Percentiles rank a stretch among this genome's conserved stretches.
phyloP scores from a whole-genome alignment of 1,139 yeast species.

The Yamadazyma sp. region DNA sequence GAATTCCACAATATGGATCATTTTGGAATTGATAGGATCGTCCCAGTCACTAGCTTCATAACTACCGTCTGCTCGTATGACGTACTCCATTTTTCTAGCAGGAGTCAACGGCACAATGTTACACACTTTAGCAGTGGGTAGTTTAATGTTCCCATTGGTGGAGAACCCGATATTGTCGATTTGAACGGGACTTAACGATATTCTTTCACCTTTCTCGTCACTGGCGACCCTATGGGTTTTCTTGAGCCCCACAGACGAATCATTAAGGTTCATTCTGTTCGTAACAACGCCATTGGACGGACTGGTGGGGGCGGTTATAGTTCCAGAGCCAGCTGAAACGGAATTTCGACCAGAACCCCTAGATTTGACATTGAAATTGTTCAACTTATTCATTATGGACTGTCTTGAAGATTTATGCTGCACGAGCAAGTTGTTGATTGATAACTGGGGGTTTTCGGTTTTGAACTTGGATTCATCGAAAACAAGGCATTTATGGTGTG shows the following conservation, averaged over 20 bases:
- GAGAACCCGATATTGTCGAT: slow-evolving; percentile 42
- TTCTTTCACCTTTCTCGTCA: slow-evolving; percentile 8
- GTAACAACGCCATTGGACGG: slow-evolving; percentile 16
- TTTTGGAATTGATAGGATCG: slow-evolving; percentile 8
- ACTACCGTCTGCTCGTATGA: slow-evolving; percentile 15
- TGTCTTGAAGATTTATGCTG: slow-evolving; percentile 44
- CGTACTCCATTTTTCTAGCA: slow-evolving; percentile 56
- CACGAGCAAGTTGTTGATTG: slow-evolving; percentile 37
- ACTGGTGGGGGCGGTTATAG: slow-evolving; percentile 12
- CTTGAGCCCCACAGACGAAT: slow-evolving; percentile 43
- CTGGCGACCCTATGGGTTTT: slow-evolving; percentile 13
- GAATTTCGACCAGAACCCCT: slow-evolving; percentile 2
- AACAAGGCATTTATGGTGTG: slow-evolving; percentile 37
- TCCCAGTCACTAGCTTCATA: slow-evolving; percentile 7
- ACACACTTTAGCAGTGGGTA: slow-evolving; percentile 48
- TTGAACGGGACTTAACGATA: slow-evolving; percentile 24
- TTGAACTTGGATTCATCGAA: slow-evolving; percentile 28
- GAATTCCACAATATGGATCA: slow-evolving; percentile 13
- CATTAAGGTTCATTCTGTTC: slow-evolving; percentile 42
- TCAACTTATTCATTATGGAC: slow-evolving; percentile 34
- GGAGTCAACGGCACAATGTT: slow-evolving; percentile 66
- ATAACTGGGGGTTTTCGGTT: slow-evolving; percentile 41
- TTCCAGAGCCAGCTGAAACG: slow-evolving; percentile 17
- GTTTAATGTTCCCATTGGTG: slow-evolving; percentile 48
- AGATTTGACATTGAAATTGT: slow-evolving; percentile 18